Percentiles rank a stretch among this genome's conserved stretches.
Evolutionary conservation across 2,329 filamentous ascomycete species (phyloP).

Genomic region (Canariomyces notabilis): DNA sequence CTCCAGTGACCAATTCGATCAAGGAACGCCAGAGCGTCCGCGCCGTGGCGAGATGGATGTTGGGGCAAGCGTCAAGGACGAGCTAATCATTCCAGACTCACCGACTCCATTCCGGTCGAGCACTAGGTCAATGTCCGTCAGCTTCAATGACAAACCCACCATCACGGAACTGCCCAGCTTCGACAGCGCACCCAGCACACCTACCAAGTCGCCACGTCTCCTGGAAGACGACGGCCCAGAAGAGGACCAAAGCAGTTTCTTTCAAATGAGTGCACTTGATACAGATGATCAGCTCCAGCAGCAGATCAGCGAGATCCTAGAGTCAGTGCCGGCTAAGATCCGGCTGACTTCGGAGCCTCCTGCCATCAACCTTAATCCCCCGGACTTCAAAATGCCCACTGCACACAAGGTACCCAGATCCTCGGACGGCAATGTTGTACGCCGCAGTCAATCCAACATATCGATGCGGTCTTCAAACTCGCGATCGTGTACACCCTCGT

Average conservation of each 20-base stretch:
- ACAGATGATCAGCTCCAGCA: constrained; percentile 68
- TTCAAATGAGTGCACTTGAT: constrained; percentile 34
- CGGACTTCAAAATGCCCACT: constrained; percentile 48
- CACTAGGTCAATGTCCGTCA: constrained; percentile 36
- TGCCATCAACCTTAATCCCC: constrained; percentile 49
- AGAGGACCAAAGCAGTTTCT: constrained; percentile 31
- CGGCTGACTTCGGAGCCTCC: constrained; percentile 58
- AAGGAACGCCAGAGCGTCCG: constrained; percentile 41
- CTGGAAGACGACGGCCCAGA: constrained; percentile 43
- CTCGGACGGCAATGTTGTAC: constrained; percentile 36
- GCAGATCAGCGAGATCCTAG: constrained; percentile 74
- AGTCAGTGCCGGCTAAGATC: constrained; percentile 74
- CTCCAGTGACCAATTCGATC: constrained; percentile 40
- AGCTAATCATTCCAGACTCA: constrained; percentile 44
- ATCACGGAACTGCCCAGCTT: constrained; percentile 38
- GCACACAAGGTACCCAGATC: constrained; percentile 33
- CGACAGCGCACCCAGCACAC: constrained; percentile 39
- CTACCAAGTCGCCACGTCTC: constrained; percentile 36
- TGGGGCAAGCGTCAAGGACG: constrained; percentile 31
- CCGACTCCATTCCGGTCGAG: constrained; percentile 38
- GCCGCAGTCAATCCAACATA: constrained; percentile 46
- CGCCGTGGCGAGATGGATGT: constrained; percentile 30
- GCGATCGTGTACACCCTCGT: constrained; percentile 59
- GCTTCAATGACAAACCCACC: constrained; percentile 44
- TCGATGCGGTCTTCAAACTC: constrained; percentile 38